These are phyloP conservation scores for Malus sieversii DNA, from an alignment of 306 rosid genomes.

Conservation along the genomic window DNA sequence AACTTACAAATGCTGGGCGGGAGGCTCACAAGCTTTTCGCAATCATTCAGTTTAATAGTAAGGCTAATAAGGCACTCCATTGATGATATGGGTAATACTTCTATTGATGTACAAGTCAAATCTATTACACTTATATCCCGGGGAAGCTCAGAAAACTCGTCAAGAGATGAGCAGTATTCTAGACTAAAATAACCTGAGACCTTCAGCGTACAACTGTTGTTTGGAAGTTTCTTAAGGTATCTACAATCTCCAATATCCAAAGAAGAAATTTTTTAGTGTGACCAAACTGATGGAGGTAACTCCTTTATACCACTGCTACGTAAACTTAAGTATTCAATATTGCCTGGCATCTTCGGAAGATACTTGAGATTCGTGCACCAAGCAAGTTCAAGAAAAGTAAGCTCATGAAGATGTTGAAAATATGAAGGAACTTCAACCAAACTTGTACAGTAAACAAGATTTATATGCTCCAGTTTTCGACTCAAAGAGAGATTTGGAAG, in stretches of 20 bases:
- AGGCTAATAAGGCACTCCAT: too few species aligned
- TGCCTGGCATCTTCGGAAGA: neutral
- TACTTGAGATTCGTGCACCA: neutral
- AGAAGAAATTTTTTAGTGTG: neutral
- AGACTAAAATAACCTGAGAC: too few species aligned
- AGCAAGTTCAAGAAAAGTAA: neutral
- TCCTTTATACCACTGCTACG: neutral
- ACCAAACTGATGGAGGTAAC: neutral
- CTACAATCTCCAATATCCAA: neutral
- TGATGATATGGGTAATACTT: too few species aligned
- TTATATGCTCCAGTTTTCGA: neutral
- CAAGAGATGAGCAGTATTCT: too few species aligned
- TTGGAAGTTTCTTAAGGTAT: neutral
- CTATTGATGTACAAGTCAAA: too few species aligned
- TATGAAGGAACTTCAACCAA: neutral
- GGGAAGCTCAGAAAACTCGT: too few species aligned
- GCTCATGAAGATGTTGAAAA: neutral
- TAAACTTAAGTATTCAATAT: neutral
- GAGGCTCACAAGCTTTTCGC: too few species aligned
- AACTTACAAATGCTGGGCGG: too few species aligned
- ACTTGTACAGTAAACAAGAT: neutral
- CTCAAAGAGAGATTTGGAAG: neutral
- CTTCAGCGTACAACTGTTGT: too few species aligned
- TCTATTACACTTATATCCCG: too few species aligned
- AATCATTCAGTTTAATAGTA: too few species aligned